Base-by-base conservation (phyloP, 371 early-diverging fungal species). In the Mucor piriformis region DNA sequence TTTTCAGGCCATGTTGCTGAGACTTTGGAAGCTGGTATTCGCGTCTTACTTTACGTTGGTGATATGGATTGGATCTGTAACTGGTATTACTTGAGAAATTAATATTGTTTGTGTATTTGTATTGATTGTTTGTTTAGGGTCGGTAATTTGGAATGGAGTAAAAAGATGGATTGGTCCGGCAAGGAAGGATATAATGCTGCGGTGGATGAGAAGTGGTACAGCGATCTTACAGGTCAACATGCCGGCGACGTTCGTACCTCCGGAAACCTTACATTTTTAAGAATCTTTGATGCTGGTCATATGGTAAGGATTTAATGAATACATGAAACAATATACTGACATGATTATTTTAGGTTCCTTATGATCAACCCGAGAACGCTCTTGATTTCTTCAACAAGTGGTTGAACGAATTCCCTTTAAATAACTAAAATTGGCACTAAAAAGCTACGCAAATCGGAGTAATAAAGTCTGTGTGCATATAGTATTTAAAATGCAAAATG, bases 61-160 rank as follows among this genome's bases (percentile, higher is more conserved):
- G 68, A 67, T 21, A 67, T 67, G 68, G 68, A 67, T 13, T 67
- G 57, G 59, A 59, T 63, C 11, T 63, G 68, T 63, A 67, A 67
- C 38, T 67, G 67, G 67, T 63, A 63, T 42, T 2, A 38, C 1
- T n/a, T n/a, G 11, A 33, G 11, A 33, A 33, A 33, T 13, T 35
- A 6, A 12, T 50, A 92, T 7, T 89, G 91, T n/a, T 52, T 38
- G 27, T 21, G 8, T 21, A 2, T n/a, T 40, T 7, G 16, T 18
- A 12, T 2, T 24, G 11, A n/a, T 2, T 34, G 3, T 21, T 20
- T 50, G 5, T 18, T 40, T 40, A 67, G 64, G 92, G 83, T 89
- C 52, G 95, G 95, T 46, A 95, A 92, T 86, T 88, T 91, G 79
- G 93, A 89, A 0, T 95, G 93, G 93, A 69, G 88, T 13, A 59